These are phyloP conservation scores for Lepidium sativum DNA, from an alignment of 345 rosid genomes.

Conservation along the genomic window DNA sequence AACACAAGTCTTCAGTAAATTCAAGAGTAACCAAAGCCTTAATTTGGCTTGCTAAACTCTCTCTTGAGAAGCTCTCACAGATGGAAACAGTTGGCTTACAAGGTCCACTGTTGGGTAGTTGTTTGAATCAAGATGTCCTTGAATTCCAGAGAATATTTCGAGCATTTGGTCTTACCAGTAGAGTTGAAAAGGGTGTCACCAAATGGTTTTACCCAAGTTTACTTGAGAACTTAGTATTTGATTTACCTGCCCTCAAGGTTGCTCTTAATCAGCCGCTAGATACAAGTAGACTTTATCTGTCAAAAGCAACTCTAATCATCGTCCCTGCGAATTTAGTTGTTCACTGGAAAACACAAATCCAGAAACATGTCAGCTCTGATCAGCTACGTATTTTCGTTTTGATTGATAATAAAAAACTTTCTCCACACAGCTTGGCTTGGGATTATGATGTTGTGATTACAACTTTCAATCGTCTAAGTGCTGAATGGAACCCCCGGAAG, in stretches of 20 bases:
- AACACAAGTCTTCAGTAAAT: constrained; percentile 43
- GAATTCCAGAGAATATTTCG: constrained; percentile 55
- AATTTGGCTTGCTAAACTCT: constrained; percentile 68
- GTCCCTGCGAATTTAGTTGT: constrained; percentile 86
- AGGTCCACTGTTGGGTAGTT: constrained; percentile 48
- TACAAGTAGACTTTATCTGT: constrained; percentile 70
- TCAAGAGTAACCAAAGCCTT: constrained; percentile 57
- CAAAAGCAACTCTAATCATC: constrained; percentile 82
- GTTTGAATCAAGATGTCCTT: constrained; percentile 34
- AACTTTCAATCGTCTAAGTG: constrained; percentile 89
- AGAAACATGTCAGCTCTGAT: constrained; percentile 65
- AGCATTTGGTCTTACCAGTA: constrained; percentile 72
- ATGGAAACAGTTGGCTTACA: constrained; percentile 80
- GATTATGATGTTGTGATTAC: constrained; percentile 93
- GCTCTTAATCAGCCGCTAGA: constrained; percentile 74
- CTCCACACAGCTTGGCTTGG: constrained; percentile 91
- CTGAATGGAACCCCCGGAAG: constrained; percentile 77
- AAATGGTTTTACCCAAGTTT: constrained; percentile 72
- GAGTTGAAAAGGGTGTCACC: constrained; percentile 48
- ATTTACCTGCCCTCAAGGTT: constrained; percentile 68
- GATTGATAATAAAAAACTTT: constrained; percentile 55
- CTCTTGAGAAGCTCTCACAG: constrained; percentile 56
- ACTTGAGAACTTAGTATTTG: constrained; percentile 78
- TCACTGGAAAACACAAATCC: constrained; percentile 88
- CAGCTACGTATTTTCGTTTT: constrained; percentile 72